These are phyloP conservation scores for Sclerotinia nivalis DNA, from an alignment of 2,329 filamentous ascomycete species.

Conservation along the genomic window DNA sequence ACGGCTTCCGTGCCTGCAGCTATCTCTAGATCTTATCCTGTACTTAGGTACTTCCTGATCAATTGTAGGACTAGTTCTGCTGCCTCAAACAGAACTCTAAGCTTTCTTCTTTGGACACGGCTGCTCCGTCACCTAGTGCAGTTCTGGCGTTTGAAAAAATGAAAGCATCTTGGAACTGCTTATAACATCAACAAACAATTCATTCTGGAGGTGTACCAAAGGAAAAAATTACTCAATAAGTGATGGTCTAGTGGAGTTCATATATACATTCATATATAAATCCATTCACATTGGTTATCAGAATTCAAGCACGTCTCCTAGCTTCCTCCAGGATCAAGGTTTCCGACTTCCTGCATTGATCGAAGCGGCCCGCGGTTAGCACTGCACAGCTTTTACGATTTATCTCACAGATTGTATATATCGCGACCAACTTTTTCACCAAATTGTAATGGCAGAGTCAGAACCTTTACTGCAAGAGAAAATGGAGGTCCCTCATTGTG, in stretches of 20 bases:
- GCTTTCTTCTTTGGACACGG: neutral
- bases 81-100: slow-evolving; percentile 1
- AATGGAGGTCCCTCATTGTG: slow-evolving; percentile 22
- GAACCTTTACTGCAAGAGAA: slow-evolving; percentile 23
- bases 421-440: neutral
- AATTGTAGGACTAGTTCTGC: neutral
- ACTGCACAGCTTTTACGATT: slow-evolving; percentile 2
- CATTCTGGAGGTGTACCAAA: neutral
- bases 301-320: neutral
- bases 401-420: neutral
- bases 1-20: slow-evolving; percentile 2
- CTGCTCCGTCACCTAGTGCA: neutral
- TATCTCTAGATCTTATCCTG: neutral
- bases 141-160: neutral
- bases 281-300: neutral
- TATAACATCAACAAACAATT: neutral
- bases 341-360: slow-evolving; percentile 6
- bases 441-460: slow-evolving; percentile 18
- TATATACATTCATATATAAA: neutral
- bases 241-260: neutral
- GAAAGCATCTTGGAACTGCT: neutral
- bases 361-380: slow-evolving; percentile 6
- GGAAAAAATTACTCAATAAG: neutral
- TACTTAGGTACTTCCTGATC: neutral
- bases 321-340: slow-evolving; percentile 10